phyloP scores from a whole-genome alignment of 352 stramenopile species.

The Pythium myriotylum region DNA sequence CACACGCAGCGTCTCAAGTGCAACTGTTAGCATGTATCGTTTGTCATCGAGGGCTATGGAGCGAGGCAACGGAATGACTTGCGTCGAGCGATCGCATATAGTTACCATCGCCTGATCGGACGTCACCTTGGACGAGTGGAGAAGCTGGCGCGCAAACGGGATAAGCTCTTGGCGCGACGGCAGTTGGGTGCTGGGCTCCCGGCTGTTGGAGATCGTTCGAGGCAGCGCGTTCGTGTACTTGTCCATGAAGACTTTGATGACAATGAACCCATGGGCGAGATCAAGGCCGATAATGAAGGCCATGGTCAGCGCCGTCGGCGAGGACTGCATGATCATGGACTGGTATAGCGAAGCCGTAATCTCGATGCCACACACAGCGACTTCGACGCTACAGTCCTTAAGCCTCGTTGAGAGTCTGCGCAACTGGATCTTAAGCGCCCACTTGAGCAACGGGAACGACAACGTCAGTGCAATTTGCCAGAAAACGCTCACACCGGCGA shows the following conservation, averaged over 20 bases:
- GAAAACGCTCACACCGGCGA: not conserved
- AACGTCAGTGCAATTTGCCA: conserved; percentile 17
- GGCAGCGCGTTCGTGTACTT: not conserved
- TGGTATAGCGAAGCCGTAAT: conserved; percentile 23
- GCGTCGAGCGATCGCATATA: not conserved
- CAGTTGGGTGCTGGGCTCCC: not conserved
- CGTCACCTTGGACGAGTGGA: not conserved
- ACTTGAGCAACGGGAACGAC: conserved; percentile 21
- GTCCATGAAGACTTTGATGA: conserved; percentile 20
- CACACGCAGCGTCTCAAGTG: conserved; percentile 4
- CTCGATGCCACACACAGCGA: conserved; percentile 25
- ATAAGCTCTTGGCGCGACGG: conserved; percentile 6
- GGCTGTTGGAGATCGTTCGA: not conserved
- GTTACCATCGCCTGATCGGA: not conserved
- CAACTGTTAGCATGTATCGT: conserved; percentile 5
- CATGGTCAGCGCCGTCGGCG: conserved; percentile 13
- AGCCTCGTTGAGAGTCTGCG: not conserved
- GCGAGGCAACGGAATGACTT: not conserved
- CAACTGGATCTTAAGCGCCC: conserved; percentile 11
- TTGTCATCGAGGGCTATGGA: not conserved
- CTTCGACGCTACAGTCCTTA: conserved; percentile 23
- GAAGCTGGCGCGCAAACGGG: conserved; percentile 5
- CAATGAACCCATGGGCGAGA: conserved; percentile 2
- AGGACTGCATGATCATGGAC: conserved; percentile 26
- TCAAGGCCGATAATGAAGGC: conserved; percentile 24